These are phyloP conservation scores for Malassezia restricta DNA, from an alignment of 1,284 basidiomycete genomes.

Conservation along the genomic window DNA sequence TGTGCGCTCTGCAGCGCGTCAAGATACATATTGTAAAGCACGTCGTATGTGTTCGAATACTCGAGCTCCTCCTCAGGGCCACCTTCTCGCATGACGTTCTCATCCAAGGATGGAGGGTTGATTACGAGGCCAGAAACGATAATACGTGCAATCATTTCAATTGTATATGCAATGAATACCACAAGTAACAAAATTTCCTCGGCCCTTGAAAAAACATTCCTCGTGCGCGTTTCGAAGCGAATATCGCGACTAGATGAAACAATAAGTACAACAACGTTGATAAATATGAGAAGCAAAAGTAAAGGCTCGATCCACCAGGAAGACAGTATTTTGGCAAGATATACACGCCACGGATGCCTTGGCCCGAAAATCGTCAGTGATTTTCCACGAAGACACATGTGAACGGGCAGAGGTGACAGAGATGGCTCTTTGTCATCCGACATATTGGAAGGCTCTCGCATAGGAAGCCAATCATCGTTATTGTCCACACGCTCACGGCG, in stretches of 20 bases:
- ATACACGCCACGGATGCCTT: conserved; percentile 28
- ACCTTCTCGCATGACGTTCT: not conserved
- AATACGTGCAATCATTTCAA: conserved; percentile 79
- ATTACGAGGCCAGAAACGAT: conserved; percentile 80
- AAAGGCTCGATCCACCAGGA: conserved; percentile 71
- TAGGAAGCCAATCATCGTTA: conserved; percentile 7
- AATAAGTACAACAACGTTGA: conserved; percentile 70
- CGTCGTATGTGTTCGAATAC: conserved; percentile 1
- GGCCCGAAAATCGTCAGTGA: conserved; percentile 68
- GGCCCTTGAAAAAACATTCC: conserved; percentile 54
- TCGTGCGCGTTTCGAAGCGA: conserved; percentile 78
- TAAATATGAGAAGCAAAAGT: conserved; percentile 70
- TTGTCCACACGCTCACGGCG: not conserved
- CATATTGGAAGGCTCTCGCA: not conserved
- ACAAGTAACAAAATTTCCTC: conserved; percentile 55
- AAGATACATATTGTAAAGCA: not conserved
- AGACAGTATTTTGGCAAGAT: conserved; percentile 15
- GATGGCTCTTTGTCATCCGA: no score
- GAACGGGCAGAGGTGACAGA: not conserved
- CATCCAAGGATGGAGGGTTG: conserved; percentile 54
- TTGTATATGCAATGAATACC: conserved; percentile 75
- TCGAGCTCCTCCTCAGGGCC: not conserved
- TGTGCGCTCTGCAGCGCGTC: not conserved
- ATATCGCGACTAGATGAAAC: conserved; percentile 59
- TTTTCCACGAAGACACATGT: conserved; percentile 56